Evolutionary conservation across 306 rosid genomes (phyloP).

Genomic region (Lathyrus sativus): DNA sequence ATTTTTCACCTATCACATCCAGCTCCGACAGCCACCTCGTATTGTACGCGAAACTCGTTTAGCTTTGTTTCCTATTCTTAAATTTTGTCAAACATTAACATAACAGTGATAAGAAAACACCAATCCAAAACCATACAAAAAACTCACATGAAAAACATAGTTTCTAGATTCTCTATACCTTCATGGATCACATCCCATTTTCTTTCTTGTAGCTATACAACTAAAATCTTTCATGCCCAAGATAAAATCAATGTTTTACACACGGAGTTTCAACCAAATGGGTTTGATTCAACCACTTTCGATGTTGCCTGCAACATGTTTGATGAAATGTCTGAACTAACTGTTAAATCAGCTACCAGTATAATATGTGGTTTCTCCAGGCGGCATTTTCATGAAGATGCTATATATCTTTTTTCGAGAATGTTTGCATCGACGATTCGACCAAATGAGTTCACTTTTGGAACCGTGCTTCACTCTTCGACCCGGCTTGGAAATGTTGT

Average conservation of each 20-base stretch:
- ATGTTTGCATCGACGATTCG: constrained; percentile 57
- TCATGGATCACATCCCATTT: constrained; percentile 42
- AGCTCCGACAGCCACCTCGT: neutral
- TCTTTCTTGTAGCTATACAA: constrained; percentile 38
- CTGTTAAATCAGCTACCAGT: constrained; percentile 63
- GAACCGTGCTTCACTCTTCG: constrained; percentile 65
- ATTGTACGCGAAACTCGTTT: no score
- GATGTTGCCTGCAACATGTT: constrained; percentile 62
- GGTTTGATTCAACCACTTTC: constrained; percentile 38
- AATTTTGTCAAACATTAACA: no score
- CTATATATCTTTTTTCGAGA: constrained; percentile 58
- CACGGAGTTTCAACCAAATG: neutral
- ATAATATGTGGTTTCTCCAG: constrained; percentile 56
- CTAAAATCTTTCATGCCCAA: constrained; percentile 38
- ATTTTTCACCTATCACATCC: no score
- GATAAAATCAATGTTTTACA: constrained; percentile 29
- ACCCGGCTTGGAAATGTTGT: constrained; percentile 45
- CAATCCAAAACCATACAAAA: constrained; percentile 25
- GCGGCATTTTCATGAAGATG: constrained; percentile 53
- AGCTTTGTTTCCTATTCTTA: no score
- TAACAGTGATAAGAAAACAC: constrained; percentile 6
- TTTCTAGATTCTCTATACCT: constrained; percentile 30
- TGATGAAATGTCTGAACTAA: constrained; percentile 58
- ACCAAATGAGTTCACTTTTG: constrained; percentile 82
- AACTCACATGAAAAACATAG: constrained; percentile 43